Base-by-base conservation (phyloP, 352 stramenopile genomes). In the Phytophthora vignae region DNA sequence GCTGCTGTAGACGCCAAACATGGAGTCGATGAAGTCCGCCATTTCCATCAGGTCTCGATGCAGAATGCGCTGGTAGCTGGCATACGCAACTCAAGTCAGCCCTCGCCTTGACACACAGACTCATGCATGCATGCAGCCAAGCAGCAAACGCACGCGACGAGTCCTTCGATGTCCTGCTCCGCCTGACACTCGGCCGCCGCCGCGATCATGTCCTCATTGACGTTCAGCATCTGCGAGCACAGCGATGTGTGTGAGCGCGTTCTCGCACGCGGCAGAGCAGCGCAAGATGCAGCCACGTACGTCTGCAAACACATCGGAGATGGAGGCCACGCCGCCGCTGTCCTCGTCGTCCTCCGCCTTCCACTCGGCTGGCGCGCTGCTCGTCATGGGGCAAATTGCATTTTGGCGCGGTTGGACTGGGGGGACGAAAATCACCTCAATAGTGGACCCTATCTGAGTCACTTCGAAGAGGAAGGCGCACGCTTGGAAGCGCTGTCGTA, bases 1-100 rank as follows among this genome's bases (percentile, higher is more conserved):
- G 25, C 79, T 86, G 53, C 82, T 81, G 75, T 93, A 95, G 46
- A 95, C 85, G 22, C 87, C 84, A 66, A 90, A 95, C 59, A 86
- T 78, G 44, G 85, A 78, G 74, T 95, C 87, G 53, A 93, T 83
- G 59, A 93, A 95, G 55, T 89, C 79, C 29, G 87, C 84, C 87
- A 95, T 95, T 48, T 95, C 87, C 71, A 95, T 83, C 33, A 95
- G 61, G 50, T 93, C 86, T 27, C 81, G 82, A 55, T 95, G 87
- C 49, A 95, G 60, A 46, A 93, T 79, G 6, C 79, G 83, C 70
- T 95, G 87, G 61, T 93, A 92, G 2, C 84, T 93, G 49, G 6
- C 40, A 49, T n/a, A 49, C 42, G 42, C 21, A 60, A n/a, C 60
- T 56, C 61, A 58, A 60, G 64, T 78, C 27, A 76, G 17, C 33